phyloP scores from a whole-genome alignment of 306 rosid species.

The Carpinus fangiana region DNA sequence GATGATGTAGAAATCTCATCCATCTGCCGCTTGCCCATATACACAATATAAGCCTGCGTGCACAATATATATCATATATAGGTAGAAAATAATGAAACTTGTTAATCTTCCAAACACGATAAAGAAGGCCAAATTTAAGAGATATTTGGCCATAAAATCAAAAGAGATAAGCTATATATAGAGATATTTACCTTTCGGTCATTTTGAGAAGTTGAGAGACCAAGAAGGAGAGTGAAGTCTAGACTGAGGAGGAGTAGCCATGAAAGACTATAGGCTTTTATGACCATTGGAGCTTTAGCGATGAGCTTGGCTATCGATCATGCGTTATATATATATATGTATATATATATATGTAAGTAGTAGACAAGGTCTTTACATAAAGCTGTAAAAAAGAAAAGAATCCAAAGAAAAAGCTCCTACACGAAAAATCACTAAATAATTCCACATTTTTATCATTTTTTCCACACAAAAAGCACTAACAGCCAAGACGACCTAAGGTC shows the following conservation, averaged over 20 bases:
- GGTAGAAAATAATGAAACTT: no score
- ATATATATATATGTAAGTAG: no score
- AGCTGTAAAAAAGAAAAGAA: no score
- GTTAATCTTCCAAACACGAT: no score
- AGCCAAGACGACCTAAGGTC: no score
- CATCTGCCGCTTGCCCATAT: conserved; percentile 29
- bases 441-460: no score
- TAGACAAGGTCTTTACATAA: no score
- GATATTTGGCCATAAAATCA: not conserved
- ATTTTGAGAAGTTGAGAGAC: conserved; percentile 23
- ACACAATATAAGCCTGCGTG: conserved; percentile 48
- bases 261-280: not conserved
- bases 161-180: not conserved
- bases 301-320: not conserved
- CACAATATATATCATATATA: not conserved
- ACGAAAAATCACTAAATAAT: no score
- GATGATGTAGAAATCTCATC: conserved; percentile 25
- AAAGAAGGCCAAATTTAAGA: not conserved
- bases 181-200: conserved; percentile 17
- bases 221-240: conserved; percentile 9
- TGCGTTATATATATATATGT: no score
- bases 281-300: conserved; percentile 11
- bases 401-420: no score
- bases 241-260: conserved; percentile 20
- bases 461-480: no score